phyloP scores from a whole-genome alignment of 208 protist species.

The Strigomonas galati region DNA sequence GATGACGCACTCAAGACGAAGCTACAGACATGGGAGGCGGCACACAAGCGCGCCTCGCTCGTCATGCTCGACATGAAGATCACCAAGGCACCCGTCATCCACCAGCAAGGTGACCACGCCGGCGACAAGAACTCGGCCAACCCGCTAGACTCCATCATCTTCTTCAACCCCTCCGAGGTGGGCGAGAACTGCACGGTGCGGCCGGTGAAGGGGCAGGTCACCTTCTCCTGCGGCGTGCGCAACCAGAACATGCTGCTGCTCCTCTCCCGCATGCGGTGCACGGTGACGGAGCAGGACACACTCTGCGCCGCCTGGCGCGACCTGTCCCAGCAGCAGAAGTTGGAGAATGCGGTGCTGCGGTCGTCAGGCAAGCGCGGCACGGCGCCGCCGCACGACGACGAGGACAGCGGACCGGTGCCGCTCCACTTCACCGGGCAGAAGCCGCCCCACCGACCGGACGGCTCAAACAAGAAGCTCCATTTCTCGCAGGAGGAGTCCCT shows the following conservation, averaged over 20 bases:
- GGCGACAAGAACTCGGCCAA: slow-evolving; percentile 2
- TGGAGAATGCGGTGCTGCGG: neutral
- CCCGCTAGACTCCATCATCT: slow-evolving; percentile 9
- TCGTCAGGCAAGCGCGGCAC: neutral
- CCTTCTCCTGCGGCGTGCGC: slow-evolving; percentile 8
- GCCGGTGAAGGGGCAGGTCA: neutral
- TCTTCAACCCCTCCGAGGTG: neutral
- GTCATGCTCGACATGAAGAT: neutral
- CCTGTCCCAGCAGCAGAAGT: neutral
- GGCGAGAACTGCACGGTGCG: neutral
- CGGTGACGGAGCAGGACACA: neutral
- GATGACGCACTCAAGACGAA: neutral
- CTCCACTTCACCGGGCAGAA: neutral
- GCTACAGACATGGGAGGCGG: slow-evolving; percentile 14
- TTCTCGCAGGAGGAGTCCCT: neutral
- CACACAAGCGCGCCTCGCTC: neutral
- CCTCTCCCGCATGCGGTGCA: slow-evolving; percentile 2
- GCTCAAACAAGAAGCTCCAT: neutral
- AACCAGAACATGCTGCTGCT: neutral
- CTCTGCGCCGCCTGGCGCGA: neutral
- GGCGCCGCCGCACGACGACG: neutral
- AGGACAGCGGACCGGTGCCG: neutral
- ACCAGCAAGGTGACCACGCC: too few relatives aligned
- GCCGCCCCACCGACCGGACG: neutral
- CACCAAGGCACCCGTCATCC: neutral